Conservation (phyloP, 371 early-diverging fungal genomes). For the Actinomucor elegans region DNA sequence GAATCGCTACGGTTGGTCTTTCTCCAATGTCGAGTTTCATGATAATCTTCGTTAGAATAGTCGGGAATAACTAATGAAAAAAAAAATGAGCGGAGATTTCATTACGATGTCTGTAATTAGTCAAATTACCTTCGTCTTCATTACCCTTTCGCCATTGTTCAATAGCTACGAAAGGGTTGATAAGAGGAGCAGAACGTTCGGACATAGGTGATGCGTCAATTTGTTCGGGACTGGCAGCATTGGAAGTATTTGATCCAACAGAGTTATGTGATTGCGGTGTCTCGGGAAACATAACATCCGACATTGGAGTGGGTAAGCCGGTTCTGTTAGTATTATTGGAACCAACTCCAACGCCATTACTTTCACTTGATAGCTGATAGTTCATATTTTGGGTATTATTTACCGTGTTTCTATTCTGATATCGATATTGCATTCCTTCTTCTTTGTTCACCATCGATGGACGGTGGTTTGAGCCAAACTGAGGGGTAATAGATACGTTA, state of each 20-base stretch:
- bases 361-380: no score
- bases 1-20: not conserved
- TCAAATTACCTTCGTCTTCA: not conserved
- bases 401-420: no score
- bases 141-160: not conserved
- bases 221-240: not conserved
- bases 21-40: slow-evolving; percentile 10
- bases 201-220: not conserved
- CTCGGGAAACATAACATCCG: not conserved
- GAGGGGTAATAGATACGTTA: not conserved
- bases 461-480: not conserved
- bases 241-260: not conserved
- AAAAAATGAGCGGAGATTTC: no score
- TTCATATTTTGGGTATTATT: no score
- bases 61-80: not conserved
- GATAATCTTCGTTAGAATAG: not conserved
- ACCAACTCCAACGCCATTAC: no score
- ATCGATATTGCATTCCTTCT: not conserved
- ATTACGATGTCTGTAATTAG: no score
- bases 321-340: not conserved
- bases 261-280: not conserved
- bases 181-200: not conserved
- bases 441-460: no score
- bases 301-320: slow-evolving; percentile 6
- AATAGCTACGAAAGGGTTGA: not conserved